Base-by-base conservation (phyloP, 495 filamentous ascomycete species). In the Penicillium salamii region DNA sequence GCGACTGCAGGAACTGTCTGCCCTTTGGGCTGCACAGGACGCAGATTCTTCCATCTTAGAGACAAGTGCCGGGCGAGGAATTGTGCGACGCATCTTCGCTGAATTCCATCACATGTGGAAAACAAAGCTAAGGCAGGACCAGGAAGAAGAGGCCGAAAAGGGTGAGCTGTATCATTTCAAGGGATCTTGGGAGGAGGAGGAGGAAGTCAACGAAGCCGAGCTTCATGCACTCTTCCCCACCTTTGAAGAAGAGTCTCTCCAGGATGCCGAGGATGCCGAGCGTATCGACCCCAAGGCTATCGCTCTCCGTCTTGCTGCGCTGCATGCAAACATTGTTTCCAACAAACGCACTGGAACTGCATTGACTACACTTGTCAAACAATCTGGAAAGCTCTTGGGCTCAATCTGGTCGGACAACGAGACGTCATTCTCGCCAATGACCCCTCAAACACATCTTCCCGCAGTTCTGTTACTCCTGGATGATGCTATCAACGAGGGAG, bases 171-270 rank as follows among this genome's bases (percentile, higher is more conserved):
- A 92, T 66, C 84, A 82, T 11, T 96, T 90, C 67, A 79, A 79
- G 54, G 92, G 91, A 14, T 83, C 78, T 5, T 71, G 80, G 42
- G 84, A 86, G 37, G 88, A 90, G 31, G 78, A 81, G 50, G 85
- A 91, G 45, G 87, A 87, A 51, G 77, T 80, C n/a, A 84, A 88
- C 42, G 82, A 90, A 58, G 77, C 85, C 42, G 89, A 91, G 35
- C 80, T 96, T 29, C 69, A 84, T 17, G 75, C 83, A 46, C 73
- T 97, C 29, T 97, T 98, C 68, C 91, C 92, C 5, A 80, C 78
- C 13, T 93, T 84, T 49, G 84, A 88, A 14, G 75, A 72, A 7
- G 68, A 65, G 0, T 53, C 67, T 2, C 67, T 67, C 5, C 54
- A 72, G 35, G 42, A 67, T 20, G 52, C 57, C 23, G 60, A 69